Evolutionary conservation across 495 filamentous ascomycete species (phyloP).

Genomic region (Trichoderma gamsii): DNA sequence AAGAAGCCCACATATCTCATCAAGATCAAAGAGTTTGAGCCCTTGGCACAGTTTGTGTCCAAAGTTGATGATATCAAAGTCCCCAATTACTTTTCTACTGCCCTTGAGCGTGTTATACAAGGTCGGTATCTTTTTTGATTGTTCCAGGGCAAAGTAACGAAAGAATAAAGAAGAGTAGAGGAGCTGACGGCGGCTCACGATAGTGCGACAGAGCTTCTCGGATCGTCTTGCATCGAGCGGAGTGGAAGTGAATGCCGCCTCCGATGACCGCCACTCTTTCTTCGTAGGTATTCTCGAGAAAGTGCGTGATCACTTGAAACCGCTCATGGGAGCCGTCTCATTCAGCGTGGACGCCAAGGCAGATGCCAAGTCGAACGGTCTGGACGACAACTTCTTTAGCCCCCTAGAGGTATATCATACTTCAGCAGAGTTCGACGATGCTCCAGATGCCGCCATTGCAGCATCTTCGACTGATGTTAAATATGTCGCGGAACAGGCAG

Average conservation of each 20-base stretch:
- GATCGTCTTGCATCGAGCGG: not conserved
- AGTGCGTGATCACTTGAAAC: not conserved
- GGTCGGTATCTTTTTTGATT: not conserved
- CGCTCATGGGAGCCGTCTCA: not conserved
- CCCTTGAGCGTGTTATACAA: not conserved
- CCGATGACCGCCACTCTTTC: not conserved
- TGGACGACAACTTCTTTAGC: not conserved
- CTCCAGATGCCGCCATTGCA: not conserved
- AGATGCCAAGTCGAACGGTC: not conserved
- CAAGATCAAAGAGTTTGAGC: not conserved
- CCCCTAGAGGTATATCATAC: not conserved
- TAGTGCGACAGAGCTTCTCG: not conserved
- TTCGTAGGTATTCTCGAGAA: not conserved
- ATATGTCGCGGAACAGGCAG: not conserved
- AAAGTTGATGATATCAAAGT: not conserved
- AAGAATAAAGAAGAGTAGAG: not conserved
- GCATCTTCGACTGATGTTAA: not conserved
- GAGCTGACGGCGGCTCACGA: not conserved
- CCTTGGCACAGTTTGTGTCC: not conserved
- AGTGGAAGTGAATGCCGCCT: not conserved
- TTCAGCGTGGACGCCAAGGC: not conserved
- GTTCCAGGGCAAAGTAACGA: not conserved
- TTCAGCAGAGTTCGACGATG: not conserved
- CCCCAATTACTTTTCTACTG: not conserved
- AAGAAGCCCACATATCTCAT: not conserved